These are phyloP conservation scores for Spergularia marina DNA, from an alignment of 148 eudicot species.

Conservation along the genomic window DNA sequence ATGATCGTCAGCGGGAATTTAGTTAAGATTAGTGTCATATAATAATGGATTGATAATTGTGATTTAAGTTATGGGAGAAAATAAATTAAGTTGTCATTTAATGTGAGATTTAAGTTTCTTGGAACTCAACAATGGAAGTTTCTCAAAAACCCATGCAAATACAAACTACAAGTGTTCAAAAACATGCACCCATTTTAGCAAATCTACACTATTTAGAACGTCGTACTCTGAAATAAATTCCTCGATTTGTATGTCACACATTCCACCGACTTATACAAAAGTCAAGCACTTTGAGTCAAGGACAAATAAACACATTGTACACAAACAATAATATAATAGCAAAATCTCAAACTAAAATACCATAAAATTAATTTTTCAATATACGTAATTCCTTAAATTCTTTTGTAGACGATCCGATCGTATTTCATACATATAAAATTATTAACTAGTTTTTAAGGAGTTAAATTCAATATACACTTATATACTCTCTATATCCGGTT, in stretches of 20 bases:
- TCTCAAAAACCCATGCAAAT: conserved; percentile 24
- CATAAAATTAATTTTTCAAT: too few species aligned
- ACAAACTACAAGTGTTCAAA: conserved; percentile 21
- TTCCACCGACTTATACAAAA: conserved; percentile 31
- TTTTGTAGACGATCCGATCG: too few species aligned
- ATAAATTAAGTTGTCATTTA: conserved; percentile 16
- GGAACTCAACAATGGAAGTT: conserved; percentile 25
- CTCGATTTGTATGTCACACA: conserved; percentile 20
- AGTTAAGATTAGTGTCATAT: neutral
- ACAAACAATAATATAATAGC: too few species aligned
- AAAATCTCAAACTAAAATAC: too few species aligned
- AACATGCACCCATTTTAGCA: conserved; percentile 24
- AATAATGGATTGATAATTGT: neutral
- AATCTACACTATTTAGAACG: conserved; percentile 3
- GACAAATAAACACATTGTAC: too few species aligned
- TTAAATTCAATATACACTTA: too few species aligned
- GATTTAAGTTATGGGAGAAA: neutral
- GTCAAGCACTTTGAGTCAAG: conserved; percentile 4
- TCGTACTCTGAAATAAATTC: conserved; percentile 13
- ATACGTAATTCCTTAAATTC: too few species aligned
- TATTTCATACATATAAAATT: too few species aligned
- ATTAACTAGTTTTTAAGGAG: too few species aligned
- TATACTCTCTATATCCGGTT: too few species aligned
- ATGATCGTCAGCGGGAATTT: too few species aligned
- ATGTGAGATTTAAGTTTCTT: conserved; percentile 19